A percentile compares a stretch with the other conserved stretches of the same genome.
phyloP scores from a whole-genome alignment of 2,329 filamentous ascomycete species.

The Drechslera avenae region DNA sequence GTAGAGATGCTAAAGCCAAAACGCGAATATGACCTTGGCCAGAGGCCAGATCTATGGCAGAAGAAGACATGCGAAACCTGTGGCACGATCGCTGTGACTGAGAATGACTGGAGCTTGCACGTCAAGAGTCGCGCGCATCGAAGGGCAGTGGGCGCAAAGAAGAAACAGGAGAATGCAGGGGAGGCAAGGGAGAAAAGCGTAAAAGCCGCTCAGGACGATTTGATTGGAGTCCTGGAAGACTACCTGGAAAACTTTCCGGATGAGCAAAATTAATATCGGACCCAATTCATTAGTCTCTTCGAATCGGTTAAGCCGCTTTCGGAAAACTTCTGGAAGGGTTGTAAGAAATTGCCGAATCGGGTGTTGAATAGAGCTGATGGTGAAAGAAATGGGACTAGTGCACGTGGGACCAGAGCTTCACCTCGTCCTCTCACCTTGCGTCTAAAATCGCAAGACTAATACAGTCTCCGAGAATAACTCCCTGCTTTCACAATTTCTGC shows the following conservation, averaged over 20 bases:
- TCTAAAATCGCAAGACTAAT: no score
- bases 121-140: slow-evolving; percentile 61
- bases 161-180: slow-evolving; percentile 31
- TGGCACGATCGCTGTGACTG: slow-evolving; percentile 59
- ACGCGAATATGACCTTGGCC: slow-evolving; percentile 54
- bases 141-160: slow-evolving; percentile 38
- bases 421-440: not conserved
- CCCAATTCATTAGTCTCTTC: not conserved
- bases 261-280: not conserved
- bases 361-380: slow-evolving; percentile 11
- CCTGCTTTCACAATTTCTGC: no score
- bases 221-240: slow-evolving; percentile 31
- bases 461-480: no score
- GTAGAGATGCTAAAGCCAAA: slow-evolving; percentile 63
- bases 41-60: slow-evolving; percentile 53
- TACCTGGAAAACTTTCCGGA: slow-evolving; percentile 20
- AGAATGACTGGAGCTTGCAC: slow-evolving; percentile 64
- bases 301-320: no score
- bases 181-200: not conserved
- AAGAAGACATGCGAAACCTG: slow-evolving; percentile 74
- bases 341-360: slow-evolving; percentile 10
- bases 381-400: not conserved
- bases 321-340: not conserved
- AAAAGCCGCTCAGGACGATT: slow-evolving; percentile 16
- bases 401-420: not conserved